These are phyloP conservation scores for Penicillium crustosum DNA, from an alignment of 2,329 filamentous ascomycete genomes.

Conservation along the genomic window DNA sequence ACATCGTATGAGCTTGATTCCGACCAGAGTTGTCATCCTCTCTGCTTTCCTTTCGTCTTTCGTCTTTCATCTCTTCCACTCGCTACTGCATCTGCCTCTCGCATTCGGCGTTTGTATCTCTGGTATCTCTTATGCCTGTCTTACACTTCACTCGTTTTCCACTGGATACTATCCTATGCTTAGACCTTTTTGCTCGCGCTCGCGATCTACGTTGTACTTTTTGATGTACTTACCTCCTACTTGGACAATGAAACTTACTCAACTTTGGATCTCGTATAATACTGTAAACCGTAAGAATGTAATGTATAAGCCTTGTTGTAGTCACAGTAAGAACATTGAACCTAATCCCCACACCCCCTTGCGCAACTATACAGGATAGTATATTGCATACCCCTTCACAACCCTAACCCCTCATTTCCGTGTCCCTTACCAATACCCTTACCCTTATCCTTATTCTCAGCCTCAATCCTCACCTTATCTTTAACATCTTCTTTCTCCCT, in stretches of 20 bases:
- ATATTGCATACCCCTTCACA: not conserved
- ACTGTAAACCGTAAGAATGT: not conserved
- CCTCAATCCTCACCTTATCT: not conserved
- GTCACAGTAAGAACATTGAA: not conserved
- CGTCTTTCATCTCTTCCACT: not conserved
- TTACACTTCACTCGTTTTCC: not conserved
- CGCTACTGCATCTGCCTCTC: conserved; percentile 1
- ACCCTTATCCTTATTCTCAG: not conserved
- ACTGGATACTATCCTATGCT: not conserved
- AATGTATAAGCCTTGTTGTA: not conserved
- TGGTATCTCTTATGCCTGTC: not conserved
- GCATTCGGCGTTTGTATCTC: not conserved
- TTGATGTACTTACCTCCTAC: conserved; percentile 1
- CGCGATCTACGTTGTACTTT: not conserved
- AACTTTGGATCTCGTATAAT: not conserved
- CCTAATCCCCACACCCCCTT: not conserved
- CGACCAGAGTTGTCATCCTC: not conserved
- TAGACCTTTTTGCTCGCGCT: not conserved
- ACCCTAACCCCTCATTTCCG: not conserved
- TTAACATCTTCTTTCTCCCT: not conserved
- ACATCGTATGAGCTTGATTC: conserved; percentile 1
- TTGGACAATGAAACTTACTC: not conserved
- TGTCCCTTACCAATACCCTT: not conserved
- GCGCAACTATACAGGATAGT: not conserved
- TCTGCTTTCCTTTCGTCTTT: not conserved